A percentile compares a stretch with the other conserved stretches of the same genome.
These are phyloP conservation scores for Lathyrus oleraceus DNA, from an alignment of 306 rosid genomes.

Conservation along the genomic window DNA sequence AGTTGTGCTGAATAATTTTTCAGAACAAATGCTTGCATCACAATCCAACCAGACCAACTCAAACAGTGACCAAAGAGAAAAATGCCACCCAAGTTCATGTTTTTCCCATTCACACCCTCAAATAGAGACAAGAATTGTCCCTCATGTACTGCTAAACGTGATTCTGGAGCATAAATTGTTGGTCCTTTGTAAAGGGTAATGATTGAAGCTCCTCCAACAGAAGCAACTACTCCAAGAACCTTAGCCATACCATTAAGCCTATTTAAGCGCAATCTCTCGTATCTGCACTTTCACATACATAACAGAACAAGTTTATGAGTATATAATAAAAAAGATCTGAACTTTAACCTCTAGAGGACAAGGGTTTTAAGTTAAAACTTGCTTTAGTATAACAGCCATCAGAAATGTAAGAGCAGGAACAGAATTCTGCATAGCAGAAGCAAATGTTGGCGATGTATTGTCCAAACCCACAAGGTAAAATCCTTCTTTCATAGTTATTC, in stretches of 20 bases:
- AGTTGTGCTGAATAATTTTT: conserved; percentile 48
- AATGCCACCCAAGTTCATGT: conserved; percentile 70
- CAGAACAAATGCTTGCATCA: conserved; percentile 56
- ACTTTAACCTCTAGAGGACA: neutral
- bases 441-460: conserved; percentile 73
- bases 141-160: conserved; percentile 26
- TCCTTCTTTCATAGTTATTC: conserved; percentile 76
- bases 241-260: conserved; percentile 68
- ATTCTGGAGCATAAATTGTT: conserved; percentile 50
- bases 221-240: conserved; percentile 70
- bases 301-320: conserved; percentile 21
- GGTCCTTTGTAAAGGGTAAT: conserved; percentile 80
- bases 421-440: conserved; percentile 68
- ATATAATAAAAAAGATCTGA: neutral
- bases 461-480: conserved; percentile 70
- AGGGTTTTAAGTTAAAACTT: conserved; percentile 29
- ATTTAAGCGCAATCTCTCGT: conserved; percentile 57
- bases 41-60: conserved; percentile 72
- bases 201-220: conserved; percentile 70
- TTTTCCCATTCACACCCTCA: conserved; percentile 49
- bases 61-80: conserved; percentile 61
- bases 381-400: conserved; percentile 66
- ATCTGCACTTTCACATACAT: conserved; percentile 40
- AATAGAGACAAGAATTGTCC: conserved; percentile 35
- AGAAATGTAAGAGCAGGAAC: conserved; percentile 85